Base-by-base conservation (phyloP, 2,329 filamentous ascomycete genomes). In the Beauveria scarabaeidicola region DNA sequence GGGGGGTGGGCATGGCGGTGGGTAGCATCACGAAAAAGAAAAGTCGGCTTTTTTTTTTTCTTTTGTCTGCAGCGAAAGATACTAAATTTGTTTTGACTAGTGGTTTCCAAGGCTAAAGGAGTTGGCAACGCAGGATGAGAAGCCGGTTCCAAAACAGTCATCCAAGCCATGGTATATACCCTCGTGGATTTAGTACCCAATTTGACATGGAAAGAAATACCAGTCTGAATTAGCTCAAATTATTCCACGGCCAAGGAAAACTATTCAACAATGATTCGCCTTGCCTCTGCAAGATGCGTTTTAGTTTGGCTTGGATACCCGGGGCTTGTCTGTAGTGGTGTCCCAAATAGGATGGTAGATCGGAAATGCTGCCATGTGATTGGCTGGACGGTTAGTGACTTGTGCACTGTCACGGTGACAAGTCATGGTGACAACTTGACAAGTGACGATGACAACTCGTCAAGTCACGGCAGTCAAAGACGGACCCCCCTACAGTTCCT, bases 381-480 rank as follows among this genome's bases (percentile, higher is more conserved):
- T 59, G 56, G 56, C 41, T 19, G 10, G 11, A n/a, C 7, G 3
- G n/a, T 32, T 11, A 38, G 15, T 29, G 38, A 46, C 38, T n/a
- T 23, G 52, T 52, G 56, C 50, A 52, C 56, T 5, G 56, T 59
- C 56, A 59, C 8, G 7, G n/a, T 59, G 56, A 59, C 56, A 10
- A 13, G 56, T 44, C 56, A 59, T 25, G 23, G 15, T n/a, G n/a
- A n/a, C n/a, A n/a, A n/a, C n/a, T n/a, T n/a, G n/a, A n/a, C n/a
- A n/a, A n/a, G n/a, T n/a, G n/a, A n/a, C n/a, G n/a, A n/a, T n/a
- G n/a, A n/a, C n/a, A n/a, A n/a, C n/a, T n/a, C n/a, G n/a, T n/a
- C 56, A 10, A 13, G 56, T 44, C 56, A 59, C 38, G 23, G 15
- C 1, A 27, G 15, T 41, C 21, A 41, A 29, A n/a, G 3, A 11